Evolutionary conservation across 495 filamentous ascomycete genomes (phyloP).

Genomic region (Amniculicola lignicola): DNA sequence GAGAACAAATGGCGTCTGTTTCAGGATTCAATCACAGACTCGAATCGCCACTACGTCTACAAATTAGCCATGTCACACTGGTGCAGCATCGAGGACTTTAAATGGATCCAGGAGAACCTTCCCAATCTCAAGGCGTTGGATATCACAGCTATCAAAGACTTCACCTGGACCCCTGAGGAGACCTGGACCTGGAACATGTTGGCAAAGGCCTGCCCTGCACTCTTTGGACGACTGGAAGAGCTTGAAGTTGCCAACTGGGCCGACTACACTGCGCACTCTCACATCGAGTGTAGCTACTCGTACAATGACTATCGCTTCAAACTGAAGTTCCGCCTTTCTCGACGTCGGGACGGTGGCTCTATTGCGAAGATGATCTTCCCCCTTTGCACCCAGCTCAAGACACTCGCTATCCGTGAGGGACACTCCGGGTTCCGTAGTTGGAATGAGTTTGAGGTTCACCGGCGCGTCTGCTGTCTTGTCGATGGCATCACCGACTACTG

Average conservation of each 20-base stretch:
- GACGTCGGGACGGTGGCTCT: slow-evolving; percentile 28
- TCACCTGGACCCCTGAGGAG: slow-evolving; percentile 31
- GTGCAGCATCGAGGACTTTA: slow-evolving; percentile 23
- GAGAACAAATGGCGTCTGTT: slow-evolving; percentile 18
- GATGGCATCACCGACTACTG: slow-evolving; percentile 20
- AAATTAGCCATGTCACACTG: slow-evolving; percentile 30
- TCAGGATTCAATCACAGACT: slow-evolving; percentile 17
- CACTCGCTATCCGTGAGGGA: slow-evolving; percentile 19
- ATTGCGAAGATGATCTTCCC: slow-evolving; percentile 30
- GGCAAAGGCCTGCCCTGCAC: slow-evolving; percentile 17
- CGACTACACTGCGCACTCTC: slow-evolving; percentile 27
- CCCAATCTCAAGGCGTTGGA: slow-evolving; percentile 20
- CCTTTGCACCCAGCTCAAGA: slow-evolving; percentile 26
- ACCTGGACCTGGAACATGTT: slow-evolving; percentile 30
- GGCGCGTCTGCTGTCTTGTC: slow-evolving; percentile 27
- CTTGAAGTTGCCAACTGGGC: slow-evolving; percentile 31
- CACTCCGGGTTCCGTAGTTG: slow-evolving; percentile 25
- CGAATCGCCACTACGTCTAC: slow-evolving; percentile 21
- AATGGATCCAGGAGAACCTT: slow-evolving; percentile 28
- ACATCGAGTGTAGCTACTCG: slow-evolving; percentile 26
- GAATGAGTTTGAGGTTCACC: slow-evolving; percentile 32
- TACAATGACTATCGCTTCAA: slow-evolving; percentile 31
- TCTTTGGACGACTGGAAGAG: slow-evolving; percentile 24
- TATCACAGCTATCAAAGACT: slow-evolving; percentile 27
- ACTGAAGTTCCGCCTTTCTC: slow-evolving; percentile 22